These are phyloP conservation scores for Saitozyma podzolica DNA, from an alignment of 768 basidiomycete species.

Conservation along the genomic window DNA sequence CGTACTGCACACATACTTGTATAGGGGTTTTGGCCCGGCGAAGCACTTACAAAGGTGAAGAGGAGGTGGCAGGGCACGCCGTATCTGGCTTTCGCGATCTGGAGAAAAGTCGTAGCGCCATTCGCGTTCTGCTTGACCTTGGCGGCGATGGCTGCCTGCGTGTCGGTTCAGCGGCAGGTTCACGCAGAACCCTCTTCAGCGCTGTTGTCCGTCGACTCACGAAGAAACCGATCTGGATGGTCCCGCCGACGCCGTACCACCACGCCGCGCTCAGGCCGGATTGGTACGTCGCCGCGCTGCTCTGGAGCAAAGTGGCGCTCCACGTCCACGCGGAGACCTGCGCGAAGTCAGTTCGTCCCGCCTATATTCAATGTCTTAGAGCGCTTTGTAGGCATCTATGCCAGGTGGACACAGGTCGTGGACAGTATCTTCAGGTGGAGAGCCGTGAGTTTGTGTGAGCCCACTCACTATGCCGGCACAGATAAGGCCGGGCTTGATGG, in stretches of 20 bases:
- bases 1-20: conserved; percentile 3
- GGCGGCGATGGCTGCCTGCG: conserved; percentile 43
- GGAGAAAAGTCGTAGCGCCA: conserved; percentile 62
- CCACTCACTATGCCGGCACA: conserved; percentile 17
- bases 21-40: too few relatives aligned
- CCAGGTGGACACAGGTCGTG: too few relatives aligned
- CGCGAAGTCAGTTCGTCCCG: too few relatives aligned
- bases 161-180: neutral
- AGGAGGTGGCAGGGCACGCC: conserved; percentile 53
- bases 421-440: conserved; percentile 1
- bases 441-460: neutral
- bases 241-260: conserved; percentile 45
- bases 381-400: too few relatives aligned
- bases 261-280: conserved; percentile 21
- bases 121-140: conserved; percentile 64
- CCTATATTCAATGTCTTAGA: too few relatives aligned
- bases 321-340: conserved; percentile 30
- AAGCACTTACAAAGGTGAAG: conserved; percentile 7
- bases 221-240: conserved; percentile 61
- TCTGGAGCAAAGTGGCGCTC: conserved; percentile 23
- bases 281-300: conserved; percentile 15
- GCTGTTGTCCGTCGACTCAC: conserved; percentile 27
- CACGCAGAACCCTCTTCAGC: too few relatives aligned
- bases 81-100: conserved; percentile 56
- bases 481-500: conserved; percentile 29